phyloP scores from a whole-genome alignment of 768 basidiomycete genomes.

The Tulasnella sp. region DNA sequence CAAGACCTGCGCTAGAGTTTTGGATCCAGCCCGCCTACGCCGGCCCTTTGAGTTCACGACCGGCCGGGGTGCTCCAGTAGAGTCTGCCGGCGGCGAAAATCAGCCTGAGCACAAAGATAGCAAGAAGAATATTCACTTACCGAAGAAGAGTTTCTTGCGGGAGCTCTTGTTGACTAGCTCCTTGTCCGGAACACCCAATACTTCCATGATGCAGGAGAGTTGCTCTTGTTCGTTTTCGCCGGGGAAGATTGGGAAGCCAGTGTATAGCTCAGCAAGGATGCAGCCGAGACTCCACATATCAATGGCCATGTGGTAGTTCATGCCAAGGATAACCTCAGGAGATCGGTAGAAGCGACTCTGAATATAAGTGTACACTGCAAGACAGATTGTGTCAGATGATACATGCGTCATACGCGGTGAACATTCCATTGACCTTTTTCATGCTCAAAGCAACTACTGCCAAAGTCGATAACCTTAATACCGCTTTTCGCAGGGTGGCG shows the following conservation, averaged over 20 bases:
- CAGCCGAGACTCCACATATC: slow-evolving; percentile 99
- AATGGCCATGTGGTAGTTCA: slow-evolving; percentile 99
- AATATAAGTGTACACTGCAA: slow-evolving; percentile 93
- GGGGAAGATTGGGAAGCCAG: slow-evolving; percentile 96
- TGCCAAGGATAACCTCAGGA: slow-evolving; percentile 95
- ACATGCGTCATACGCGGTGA: not conserved
- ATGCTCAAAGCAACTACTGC: slow-evolving; percentile 94
- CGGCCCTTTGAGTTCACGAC: slow-evolving; percentile 96
- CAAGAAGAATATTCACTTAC: slow-evolving; percentile 37
- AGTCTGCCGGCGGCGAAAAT: slow-evolving; percentile 41
- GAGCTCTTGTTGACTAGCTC: slow-evolving; percentile 90
- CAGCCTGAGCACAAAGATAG: not conserved
- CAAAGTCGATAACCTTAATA: slow-evolving; percentile 98
- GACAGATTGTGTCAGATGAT: not conserved
- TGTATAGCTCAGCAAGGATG: slow-evolving; percentile 92
- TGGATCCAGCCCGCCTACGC: slow-evolving; percentile 80
- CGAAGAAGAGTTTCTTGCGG: slow-evolving; percentile 91
- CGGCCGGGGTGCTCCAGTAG: slow-evolving; percentile 83
- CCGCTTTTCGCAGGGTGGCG: slow-evolving; percentile 92
- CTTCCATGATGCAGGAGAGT: slow-evolving; percentile 97
- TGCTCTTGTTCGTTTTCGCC: slow-evolving; percentile 99
- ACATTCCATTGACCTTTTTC: slow-evolving; percentile 73
- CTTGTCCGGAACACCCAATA: slow-evolving; percentile 90
- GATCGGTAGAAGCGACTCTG: slow-evolving; percentile 99
- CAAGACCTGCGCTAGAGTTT: slow-evolving; percentile 79